Percentiles rank a stretch among this genome's conserved stretches.
Conservation (phyloP, 192 early-diverging fungal genomes). For the Pilaira anomala region DNA sequence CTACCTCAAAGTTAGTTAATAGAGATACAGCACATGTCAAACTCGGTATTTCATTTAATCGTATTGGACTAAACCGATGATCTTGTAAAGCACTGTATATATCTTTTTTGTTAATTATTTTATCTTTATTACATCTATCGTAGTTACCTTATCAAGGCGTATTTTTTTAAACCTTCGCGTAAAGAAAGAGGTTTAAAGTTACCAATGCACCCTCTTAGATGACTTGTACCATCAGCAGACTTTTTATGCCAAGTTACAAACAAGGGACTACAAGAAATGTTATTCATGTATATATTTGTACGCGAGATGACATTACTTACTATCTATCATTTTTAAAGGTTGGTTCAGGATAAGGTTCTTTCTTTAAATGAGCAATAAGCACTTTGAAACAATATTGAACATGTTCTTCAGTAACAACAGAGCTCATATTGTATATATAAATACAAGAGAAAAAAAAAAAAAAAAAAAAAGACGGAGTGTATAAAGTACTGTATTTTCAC, state of each 20-base stretch:
- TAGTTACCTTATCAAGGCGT: conserved; percentile 70
- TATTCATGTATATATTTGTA: background rate
- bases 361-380: conserved; percentile 60
- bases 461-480: background rate
- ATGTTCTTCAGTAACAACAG: conserved; percentile 57
- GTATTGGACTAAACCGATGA: conserved; percentile 81
- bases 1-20: conserved; percentile 84
- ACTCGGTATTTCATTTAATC: conserved; percentile 55
- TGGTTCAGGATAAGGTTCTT: conserved; percentile 34
- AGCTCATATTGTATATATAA: conserved; percentile 46
- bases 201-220: conserved; percentile 90
- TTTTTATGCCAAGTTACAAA: conserved; percentile 80
- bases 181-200: conserved; percentile 77
- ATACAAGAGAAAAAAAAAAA: background rate
- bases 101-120: background rate
- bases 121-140: conserved; percentile 9
- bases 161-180: conserved; percentile 68
- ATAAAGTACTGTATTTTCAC: no score
- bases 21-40: conserved; percentile 82
- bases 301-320: conserved; percentile 39
- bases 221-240: conserved; percentile 33
- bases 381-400: conserved; percentile 60
- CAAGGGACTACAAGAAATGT: conserved; percentile 53
- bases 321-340: conserved; percentile 57
- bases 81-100: conserved; percentile 73